These are phyloP conservation scores for Echinosophora koreensis DNA, from an alignment of 306 rosid species.

Conservation along the genomic window DNA sequence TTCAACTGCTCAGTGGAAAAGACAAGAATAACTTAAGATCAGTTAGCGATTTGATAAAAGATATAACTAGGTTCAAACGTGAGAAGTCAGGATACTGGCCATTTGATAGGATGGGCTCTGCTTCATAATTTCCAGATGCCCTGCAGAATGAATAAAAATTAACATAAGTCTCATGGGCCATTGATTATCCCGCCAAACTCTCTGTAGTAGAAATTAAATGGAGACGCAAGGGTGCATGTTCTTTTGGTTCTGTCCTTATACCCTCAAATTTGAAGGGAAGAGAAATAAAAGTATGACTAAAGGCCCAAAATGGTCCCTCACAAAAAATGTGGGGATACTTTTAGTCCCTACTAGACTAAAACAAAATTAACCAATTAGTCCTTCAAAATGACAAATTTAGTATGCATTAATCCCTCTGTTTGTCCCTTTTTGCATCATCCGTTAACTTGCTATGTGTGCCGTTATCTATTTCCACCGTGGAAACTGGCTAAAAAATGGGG, in stretches of 20 bases:
- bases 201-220: slow-evolving; percentile 2
- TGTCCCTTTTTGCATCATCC: too few relatives aligned
- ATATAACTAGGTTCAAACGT: slow-evolving; percentile 33
- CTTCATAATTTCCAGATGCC: slow-evolving; percentile 66
- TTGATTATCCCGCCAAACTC: slow-evolving; percentile 27
- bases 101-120: slow-evolving; percentile 73
- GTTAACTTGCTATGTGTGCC: too few relatives aligned
- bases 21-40: slow-evolving; percentile 35
- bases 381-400: too few relatives aligned
- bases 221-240: background rate
- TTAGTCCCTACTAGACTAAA: too few relatives aligned
- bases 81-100: slow-evolving; percentile 67
- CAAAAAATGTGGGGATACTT: too few relatives aligned
- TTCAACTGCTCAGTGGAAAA: slow-evolving; percentile 64
- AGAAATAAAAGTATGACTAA: too few relatives aligned
- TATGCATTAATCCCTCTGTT: too few relatives aligned
- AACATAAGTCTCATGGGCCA: slow-evolving; percentile 23
- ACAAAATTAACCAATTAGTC: too few relatives aligned
- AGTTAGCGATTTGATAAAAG: slow-evolving; percentile 38
- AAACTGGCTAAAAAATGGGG: too few relatives aligned
- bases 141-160: slow-evolving; percentile 57
- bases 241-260: background rate
- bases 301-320: too few relatives aligned
- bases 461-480: too few relatives aligned
- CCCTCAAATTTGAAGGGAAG: too few relatives aligned